Conservation (phyloP, 371 early-diverging fungal genomes). For the Syncephalis plumigaleata region DNA sequence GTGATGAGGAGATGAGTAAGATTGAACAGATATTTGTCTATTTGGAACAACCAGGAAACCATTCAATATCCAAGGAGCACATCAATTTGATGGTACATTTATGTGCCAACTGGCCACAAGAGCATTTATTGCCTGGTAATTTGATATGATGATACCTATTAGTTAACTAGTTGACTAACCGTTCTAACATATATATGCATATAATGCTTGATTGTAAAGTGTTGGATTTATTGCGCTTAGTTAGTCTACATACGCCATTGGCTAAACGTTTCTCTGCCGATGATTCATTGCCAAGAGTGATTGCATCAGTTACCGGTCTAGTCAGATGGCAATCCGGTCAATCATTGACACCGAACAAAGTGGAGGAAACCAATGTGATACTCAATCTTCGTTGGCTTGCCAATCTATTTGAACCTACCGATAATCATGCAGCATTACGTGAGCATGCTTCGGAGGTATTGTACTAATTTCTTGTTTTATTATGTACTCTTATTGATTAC, state of each 20-base stretch:
- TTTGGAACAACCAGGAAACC: background rate
- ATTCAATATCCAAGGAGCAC: background rate
- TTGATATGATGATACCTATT: too few relatives aligned
- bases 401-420: conserved; percentile 12
- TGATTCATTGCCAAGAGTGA: conserved; percentile 4
- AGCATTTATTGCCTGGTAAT: background rate
- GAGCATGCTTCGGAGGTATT: conserved; percentile 1
- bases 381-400: conserved; percentile 13
- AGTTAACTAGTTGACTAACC: too few relatives aligned
- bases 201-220: conserved; percentile 12
- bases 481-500: too few relatives aligned
- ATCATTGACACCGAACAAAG: conserved; percentile 1
- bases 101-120: conserved; percentile 15
- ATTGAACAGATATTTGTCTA: conserved; percentile 9
- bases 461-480: too few relatives aligned
- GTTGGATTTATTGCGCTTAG: conserved; percentile 65
- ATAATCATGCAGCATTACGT: background rate
- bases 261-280: conserved; percentile 3
- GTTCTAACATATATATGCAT: too few relatives aligned
- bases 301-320: conserved; percentile 9
- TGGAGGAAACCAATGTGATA: conserved; percentile 15
- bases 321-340: conserved; percentile 7
- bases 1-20: conserved; percentile 16
- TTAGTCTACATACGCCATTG: conserved; percentile 23
- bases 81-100: conserved; percentile 5